A percentile compares a stretch with the other conserved stretches of the same genome.
These are phyloP conservation scores for Piper betle DNA, from an alignment of 164 flowering plant genomes.

Conservation along the genomic window DNA sequence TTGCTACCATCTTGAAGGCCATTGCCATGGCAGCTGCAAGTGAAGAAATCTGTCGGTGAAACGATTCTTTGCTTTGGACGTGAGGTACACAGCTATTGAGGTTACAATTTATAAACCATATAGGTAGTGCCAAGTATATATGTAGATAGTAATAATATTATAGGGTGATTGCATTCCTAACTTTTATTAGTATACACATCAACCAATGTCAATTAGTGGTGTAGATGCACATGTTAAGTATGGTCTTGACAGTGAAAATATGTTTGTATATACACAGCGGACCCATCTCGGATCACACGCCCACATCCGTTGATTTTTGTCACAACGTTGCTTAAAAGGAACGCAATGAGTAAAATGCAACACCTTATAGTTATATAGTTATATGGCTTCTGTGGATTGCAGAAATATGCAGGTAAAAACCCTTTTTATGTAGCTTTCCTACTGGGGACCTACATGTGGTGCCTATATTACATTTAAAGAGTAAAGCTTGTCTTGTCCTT, in stretches of 20 bases:
- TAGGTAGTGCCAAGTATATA: not conserved
- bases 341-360: slow-evolving; percentile 1
- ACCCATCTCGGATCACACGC: slow-evolving; percentile 11
- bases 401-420: not conserved
- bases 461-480: no score
- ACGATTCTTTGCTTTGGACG: not conserved
- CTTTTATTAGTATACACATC: not conserved
- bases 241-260: not conserved
- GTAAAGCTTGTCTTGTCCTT: not conserved
- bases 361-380: not conserved
- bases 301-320: slow-evolving; percentile 1
- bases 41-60: not conserved
- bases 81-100: not conserved
- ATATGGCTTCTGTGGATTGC: not conserved
- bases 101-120: not conserved
- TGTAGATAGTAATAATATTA: not conserved
- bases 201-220: not conserved
- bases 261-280: not conserved
- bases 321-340: slow-evolving; percentile 10
- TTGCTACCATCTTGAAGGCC: slow-evolving; percentile 91
- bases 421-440: no score
- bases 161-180: not conserved
- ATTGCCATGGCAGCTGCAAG: slow-evolving; percentile 45
- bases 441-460: no score
- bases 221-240: not conserved